Base-by-base conservation (phyloP, 2,329 filamentous ascomycete species). In the Exophiala calicioides region DNA sequence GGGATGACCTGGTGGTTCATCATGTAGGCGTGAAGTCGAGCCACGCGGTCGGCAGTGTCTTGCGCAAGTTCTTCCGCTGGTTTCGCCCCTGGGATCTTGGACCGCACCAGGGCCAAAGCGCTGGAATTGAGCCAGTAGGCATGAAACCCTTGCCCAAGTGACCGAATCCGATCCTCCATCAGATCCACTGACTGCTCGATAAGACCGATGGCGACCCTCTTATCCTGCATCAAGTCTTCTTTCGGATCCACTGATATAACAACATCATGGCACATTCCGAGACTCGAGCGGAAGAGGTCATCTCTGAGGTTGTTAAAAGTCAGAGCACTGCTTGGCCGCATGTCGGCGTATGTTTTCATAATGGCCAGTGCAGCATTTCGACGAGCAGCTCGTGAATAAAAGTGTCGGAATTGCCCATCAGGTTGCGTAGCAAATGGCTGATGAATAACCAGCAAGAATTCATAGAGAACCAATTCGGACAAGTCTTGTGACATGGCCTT, bases 101-200 rank as follows among this genome's bases (percentile, higher is more conserved):
- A 60, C 31, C 48, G 47, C 8, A 67, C 56, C 8, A 69, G 51
- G 21, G 59, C 61, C 5, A 55, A 55, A n/a, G 64, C 65, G 10
- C 65, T 64, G 15, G 57, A 61, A 1, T 66, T 52, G 24, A 64
- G 62, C 65, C 64, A 69, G 43, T 63, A 63, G 18, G 61, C 56
- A 12, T 68, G 64, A 27, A 60, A 64, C 1, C 65, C 66, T 18
- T 63, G 63, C 16, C 67, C 67, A 7, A 63, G 60, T 3, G 56
- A 53, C 30, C 61, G 55, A 10, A 64, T 62, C 12, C 62, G 57
- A 19, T 64, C 56, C 50, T 68, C 65, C 12, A 68, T 57, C n/a
- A 69, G 43, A 5, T 50, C 47, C 5, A 68, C 56, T 1, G 59
- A 57, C 26, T 62, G 53, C 3, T 63, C 55, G 8, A 65, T 48